Conservation (phyloP, 1,284 basidiomycete genomes). For the Malassezia japonica region DNA sequence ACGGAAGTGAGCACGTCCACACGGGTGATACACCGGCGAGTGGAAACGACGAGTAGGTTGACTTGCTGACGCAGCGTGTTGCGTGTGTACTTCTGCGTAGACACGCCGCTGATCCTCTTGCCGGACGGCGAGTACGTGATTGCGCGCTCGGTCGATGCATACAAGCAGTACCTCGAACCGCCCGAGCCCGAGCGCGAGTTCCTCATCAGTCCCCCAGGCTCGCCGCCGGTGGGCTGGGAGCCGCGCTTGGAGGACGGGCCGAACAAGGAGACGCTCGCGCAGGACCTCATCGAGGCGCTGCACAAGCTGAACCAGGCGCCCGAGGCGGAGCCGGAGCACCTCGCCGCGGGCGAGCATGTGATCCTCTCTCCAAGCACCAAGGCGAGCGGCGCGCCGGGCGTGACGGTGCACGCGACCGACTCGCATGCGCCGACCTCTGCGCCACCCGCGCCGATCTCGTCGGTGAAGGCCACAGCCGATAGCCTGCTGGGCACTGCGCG, state of each 20-base stretch:
- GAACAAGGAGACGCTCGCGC: conserved; percentile 72
- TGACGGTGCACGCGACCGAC: neutral
- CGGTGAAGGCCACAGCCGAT: conserved; percentile 4
- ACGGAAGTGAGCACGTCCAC: neutral
- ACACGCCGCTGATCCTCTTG: conserved; percentile 1
- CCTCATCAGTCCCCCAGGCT: conserved; percentile 94
- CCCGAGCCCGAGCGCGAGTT: conserved; percentile 55
- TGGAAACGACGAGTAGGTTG: neutral
- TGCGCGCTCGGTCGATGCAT: neutral
- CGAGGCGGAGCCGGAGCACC: neutral
- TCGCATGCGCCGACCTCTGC: neutral
- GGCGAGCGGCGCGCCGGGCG: no score
- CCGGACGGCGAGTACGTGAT: conserved; percentile 1
- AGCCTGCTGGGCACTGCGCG: neutral
- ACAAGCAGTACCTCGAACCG: conserved; percentile 3
- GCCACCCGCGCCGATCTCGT: neutral
- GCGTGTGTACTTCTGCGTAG: conserved; percentile 9
- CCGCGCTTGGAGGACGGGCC: conserved; percentile 83
- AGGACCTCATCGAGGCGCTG: conserved; percentile 63
- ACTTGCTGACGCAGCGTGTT: neutral
- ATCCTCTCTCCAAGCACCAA: no score
- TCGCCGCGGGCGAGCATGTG: no score
- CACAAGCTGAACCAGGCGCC: conserved; percentile 18
- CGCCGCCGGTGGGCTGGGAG: conserved; percentile 94
- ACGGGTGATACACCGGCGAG: neutral